phyloP scores from a whole-genome alignment of 345 rosid species.

The Brassica juncea region DNA sequence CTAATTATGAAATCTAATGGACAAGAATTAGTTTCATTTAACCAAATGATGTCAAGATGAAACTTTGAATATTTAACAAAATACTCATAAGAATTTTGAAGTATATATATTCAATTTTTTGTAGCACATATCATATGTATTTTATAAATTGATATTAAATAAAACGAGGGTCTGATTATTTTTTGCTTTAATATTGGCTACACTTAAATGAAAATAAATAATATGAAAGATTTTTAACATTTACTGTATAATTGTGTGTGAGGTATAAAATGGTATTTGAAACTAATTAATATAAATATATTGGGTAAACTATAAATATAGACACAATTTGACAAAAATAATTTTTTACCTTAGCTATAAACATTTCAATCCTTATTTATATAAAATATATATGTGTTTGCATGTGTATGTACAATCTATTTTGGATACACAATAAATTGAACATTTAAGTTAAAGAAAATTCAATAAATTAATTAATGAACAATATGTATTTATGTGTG shows the following conservation, averaged over 20 bases:
- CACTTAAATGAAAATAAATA: background rate
- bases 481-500: background rate
- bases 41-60: no score
- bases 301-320: background rate
- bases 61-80: no score
- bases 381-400: background rate
- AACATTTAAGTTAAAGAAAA: no score
- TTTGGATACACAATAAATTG: background rate
- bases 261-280: background rate
- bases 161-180: background rate
- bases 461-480: background rate
- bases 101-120: no score
- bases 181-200: background rate
- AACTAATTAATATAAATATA: no score
- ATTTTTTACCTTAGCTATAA: background rate
- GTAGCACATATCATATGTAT: background rate
- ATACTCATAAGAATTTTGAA: no score
- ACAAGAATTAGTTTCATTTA: no score
- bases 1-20: no score
- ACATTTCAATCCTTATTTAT: no score
- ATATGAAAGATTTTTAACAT: background rate
- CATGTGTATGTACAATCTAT: background rate
- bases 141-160: background rate
- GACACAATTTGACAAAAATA: background rate
- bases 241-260: background rate